These are phyloP conservation scores for Cladophialophora yegresii DNA, from an alignment of 2,329 filamentous ascomycete species.

Conservation along the genomic window DNA sequence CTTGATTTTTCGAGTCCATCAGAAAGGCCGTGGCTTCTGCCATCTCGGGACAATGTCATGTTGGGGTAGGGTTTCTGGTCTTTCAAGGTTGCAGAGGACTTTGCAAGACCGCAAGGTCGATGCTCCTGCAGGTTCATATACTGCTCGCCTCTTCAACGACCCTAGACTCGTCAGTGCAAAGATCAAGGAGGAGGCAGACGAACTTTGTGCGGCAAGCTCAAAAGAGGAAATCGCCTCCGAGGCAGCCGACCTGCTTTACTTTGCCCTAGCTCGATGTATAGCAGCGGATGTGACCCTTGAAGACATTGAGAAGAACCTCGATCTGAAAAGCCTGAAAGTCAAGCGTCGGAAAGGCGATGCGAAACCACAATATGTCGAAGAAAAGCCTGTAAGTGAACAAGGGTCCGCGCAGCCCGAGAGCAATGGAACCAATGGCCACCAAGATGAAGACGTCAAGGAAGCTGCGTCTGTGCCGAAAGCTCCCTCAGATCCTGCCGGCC, in stretches of 20 bases:
- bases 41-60: constrained; percentile 90
- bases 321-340: constrained; percentile 92
- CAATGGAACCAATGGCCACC: constrained; percentile 26
- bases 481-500: constrained; percentile 54
- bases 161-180: constrained; percentile 87
- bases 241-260: constrained; percentile 93
- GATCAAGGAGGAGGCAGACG: constrained; percentile 97
- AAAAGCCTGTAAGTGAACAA: constrained; percentile 48
- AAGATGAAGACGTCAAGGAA: constrained; percentile 43
- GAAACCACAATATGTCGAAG: constrained; percentile 87
- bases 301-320: constrained; percentile 88
- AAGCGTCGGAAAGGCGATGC: constrained; percentile 91
- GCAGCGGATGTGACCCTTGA: constrained; percentile 80
- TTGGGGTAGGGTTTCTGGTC: constrained; percentile 80
- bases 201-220: constrained; percentile 82
- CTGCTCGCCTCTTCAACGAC: constrained; percentile 87
- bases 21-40: constrained; percentile 89
- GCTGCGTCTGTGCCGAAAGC: constrained; percentile 57
- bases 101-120: constrained; percentile 77
- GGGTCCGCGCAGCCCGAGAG: constrained; percentile 36
- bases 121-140: constrained; percentile 89
- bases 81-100: constrained; percentile 84
- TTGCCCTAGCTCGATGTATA: constrained; percentile 86
- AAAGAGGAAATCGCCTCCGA: constrained; percentile 88
- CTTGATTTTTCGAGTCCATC: constrained; percentile 82